Conservation (phyloP, 192 early-diverging fungal genomes). For the Chytriomyces hyalinus region DNA sequence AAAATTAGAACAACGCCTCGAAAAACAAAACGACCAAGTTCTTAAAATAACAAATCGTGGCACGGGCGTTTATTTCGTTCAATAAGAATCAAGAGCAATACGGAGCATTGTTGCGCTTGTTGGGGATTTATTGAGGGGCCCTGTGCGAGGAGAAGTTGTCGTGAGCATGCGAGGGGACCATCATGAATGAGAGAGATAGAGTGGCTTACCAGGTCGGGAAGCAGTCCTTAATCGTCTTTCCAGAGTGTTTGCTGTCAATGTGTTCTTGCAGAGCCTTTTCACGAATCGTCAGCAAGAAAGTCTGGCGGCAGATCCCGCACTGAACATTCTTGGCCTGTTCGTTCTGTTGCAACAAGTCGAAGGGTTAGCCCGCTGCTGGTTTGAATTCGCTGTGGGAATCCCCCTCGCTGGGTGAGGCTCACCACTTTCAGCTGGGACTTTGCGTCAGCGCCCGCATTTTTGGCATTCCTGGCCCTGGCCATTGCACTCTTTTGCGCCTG, state of each 20-base stretch:
- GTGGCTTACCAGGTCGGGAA: slow-evolving; percentile 56
- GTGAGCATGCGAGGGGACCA: no score
- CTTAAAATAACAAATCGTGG: no score
- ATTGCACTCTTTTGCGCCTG: slow-evolving; percentile 49
- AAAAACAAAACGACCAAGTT: no score
- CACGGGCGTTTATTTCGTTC: no score
- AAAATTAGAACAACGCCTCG: no score
- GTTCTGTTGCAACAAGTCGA: slow-evolving; percentile 58
- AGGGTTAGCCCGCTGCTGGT: not conserved
- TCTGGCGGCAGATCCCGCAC: slow-evolving; percentile 78
- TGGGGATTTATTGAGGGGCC: no score
- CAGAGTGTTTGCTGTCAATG: slow-evolving; percentile 66
- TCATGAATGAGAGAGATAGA: no score
- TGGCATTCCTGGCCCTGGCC: slow-evolving; percentile 31
- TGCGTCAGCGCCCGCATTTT: slow-evolving; percentile 37
- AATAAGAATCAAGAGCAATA: no score
- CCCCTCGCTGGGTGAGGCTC: not conserved
- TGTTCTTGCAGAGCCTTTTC: slow-evolving; percentile 60
- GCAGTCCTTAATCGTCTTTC: slow-evolving; percentile 75
- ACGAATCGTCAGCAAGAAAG: slow-evolving; percentile 81
- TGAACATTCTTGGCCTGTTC: slow-evolving; percentile 79
- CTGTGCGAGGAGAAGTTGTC: no score
- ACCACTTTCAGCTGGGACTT: slow-evolving; percentile 54
- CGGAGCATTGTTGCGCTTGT: no score
- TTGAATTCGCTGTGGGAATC: not conserved